These are phyloP conservation scores for Ottelia alismoides DNA, from an alignment of 106 monocot species.

Conservation along the genomic window DNA sequence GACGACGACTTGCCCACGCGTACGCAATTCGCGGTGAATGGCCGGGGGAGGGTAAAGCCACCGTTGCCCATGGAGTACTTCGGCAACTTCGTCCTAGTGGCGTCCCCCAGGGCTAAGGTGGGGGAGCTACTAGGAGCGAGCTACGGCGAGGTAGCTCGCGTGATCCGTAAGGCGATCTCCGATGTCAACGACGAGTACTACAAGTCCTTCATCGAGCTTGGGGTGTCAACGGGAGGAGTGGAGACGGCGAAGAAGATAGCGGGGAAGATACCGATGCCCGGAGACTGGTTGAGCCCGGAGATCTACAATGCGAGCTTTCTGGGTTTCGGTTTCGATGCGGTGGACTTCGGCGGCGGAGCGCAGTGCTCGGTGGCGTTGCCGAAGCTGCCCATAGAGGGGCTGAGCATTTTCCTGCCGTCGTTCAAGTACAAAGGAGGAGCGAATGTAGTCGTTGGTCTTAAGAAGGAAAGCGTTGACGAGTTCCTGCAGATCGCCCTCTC, in stretches of 20 bases:
- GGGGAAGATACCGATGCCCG: neutral
- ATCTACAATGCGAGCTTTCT: slow-evolving; percentile 9
- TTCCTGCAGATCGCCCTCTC: too few species aligned
- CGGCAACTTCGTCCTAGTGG: slow-evolving; percentile 10
- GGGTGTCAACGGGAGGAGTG: neutral
- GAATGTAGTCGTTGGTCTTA: slow-evolving; percentile 1
- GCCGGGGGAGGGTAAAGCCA: slow-evolving; percentile 7
- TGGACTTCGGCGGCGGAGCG: slow-evolving; percentile 6
- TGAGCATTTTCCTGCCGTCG: slow-evolving; percentile 3
- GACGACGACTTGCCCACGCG: neutral
- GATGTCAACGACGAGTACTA: slow-evolving; percentile 9
- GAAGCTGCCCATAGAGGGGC: slow-evolving; percentile 4
- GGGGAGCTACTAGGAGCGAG: slow-evolving; percentile 1
- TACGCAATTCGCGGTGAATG: slow-evolving; percentile 9
- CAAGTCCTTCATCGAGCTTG: slow-evolving; percentile 11
- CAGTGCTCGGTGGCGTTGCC: neutral
- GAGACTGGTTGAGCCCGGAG: slow-evolving; percentile 4
- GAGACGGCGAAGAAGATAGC: neutral
- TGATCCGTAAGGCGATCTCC: slow-evolving; percentile 1
- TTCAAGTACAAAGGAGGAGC: neutral
- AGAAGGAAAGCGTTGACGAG: too few species aligned
- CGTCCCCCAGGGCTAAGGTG: slow-evolving; percentile 4
- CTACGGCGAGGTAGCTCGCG: slow-evolving; percentile 2
- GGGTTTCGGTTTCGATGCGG: slow-evolving; percentile 2
- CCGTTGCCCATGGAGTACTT: slow-evolving; percentile 7